A percentile compares a stretch with the other conserved stretches of the same genome.
These are phyloP conservation scores for Ulvella scutata DNA, from an alignment of 139 green algal genomes.

Conservation along the genomic window DNA sequence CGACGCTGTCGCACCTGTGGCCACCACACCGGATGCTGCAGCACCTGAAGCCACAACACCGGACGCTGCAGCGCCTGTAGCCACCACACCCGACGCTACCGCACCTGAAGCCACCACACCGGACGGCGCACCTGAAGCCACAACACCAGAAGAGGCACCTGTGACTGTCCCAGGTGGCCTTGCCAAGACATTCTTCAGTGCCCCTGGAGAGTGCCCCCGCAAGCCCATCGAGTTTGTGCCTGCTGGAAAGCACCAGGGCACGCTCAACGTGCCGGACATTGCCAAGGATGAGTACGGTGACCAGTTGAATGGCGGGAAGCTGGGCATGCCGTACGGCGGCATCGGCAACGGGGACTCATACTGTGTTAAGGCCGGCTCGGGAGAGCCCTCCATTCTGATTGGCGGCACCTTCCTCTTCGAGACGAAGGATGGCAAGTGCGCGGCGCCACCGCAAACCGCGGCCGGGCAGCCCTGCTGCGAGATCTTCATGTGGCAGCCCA, in stretches of 20 bases:
- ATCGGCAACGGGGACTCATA: background rate
- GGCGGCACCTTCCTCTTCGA: background rate
- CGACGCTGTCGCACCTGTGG: no score
- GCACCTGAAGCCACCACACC: no score
- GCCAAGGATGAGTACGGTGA: background rate
- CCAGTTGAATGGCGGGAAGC: background rate
- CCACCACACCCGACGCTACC: no score
- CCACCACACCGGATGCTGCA: no score
- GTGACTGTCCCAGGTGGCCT: no score
- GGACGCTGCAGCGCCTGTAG: no score
- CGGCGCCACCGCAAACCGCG: background rate
- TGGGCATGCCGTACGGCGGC: background rate
- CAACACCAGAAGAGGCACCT: no score
- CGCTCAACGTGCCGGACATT: background rate
- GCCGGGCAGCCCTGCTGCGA: background rate
- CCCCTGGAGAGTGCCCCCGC: no score
- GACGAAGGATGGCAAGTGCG: background rate
- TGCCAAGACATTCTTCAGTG: no score
- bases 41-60: no score
- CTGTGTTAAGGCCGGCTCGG: background rate
- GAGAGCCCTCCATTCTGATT: background rate
- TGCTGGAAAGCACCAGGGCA: background rate
- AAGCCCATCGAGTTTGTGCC: no score
- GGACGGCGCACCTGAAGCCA: no score
- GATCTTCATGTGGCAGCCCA: conserved; percentile 2